Evolutionary conservation across 495 filamentous ascomycete species (phyloP).

Genomic region (Lasiosphaeriaceae sp.): DNA sequence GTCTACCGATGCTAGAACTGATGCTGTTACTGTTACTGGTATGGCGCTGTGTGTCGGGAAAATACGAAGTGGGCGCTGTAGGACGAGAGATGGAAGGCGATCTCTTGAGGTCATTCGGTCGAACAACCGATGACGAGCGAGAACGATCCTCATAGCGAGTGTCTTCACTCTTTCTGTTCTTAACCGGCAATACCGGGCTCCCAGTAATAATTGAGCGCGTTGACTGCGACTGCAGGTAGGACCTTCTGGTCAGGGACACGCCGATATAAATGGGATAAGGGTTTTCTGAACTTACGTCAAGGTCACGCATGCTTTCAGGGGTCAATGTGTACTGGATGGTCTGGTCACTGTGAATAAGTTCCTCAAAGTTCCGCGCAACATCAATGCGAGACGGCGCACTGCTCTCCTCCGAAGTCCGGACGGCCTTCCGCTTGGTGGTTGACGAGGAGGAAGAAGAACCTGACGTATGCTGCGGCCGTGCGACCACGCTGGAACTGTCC

Average conservation of each 20-base stretch:
- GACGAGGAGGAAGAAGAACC: constrained; percentile 39
- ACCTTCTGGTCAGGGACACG: background rate
- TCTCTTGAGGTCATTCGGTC: constrained; percentile 28
- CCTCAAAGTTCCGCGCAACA: constrained; percentile 63
- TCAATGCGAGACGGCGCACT: constrained; percentile 36
- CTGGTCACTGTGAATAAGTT: constrained; percentile 83
- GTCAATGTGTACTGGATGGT: constrained; percentile 94
- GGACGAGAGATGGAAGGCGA: constrained; percentile 38
- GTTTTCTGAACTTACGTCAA: constrained; percentile 58
- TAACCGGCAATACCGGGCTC: constrained; percentile 34
- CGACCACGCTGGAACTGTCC: constrained; percentile 12
- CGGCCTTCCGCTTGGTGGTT: constrained; percentile 41
- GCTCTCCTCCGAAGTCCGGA: constrained; percentile 50
- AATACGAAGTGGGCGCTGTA: constrained; percentile 33
- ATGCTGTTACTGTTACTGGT: constrained; percentile 11
- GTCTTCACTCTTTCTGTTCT: constrained; percentile 42
- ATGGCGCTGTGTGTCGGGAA: constrained; percentile 31
- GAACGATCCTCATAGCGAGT: constrained; percentile 31
- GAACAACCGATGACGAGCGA: constrained; percentile 35
- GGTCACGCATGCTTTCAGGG: constrained; percentile 80
- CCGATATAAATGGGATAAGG: background rate
- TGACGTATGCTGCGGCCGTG: constrained; percentile 29
- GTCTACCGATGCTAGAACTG: constrained; percentile 10
- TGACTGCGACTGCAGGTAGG: constrained; percentile 26
- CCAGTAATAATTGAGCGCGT: constrained; percentile 26